Evolutionary conservation across 192 early-diverging fungal species (phyloP), one percentile per base, ranked within the genome.

Genomic region (Mortierella claussenii): DNA sequence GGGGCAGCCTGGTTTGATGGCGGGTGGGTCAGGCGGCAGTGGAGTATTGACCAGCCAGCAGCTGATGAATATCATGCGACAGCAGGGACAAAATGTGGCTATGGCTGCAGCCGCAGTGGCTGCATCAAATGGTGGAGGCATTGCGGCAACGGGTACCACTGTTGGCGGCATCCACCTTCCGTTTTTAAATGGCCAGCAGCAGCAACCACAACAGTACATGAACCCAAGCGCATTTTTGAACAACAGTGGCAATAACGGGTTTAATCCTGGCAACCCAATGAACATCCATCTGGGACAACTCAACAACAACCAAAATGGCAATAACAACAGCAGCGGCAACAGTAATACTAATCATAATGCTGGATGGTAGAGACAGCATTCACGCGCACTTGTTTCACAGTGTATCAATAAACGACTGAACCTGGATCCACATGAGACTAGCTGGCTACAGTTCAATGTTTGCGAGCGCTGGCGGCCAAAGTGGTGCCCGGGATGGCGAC

Each of bases 91-190:
- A n/a, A 40, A 24, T 21, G 28, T 34, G 12, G 45, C 43, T 24
- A 45, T 45, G 30, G 64, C 55, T 17, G 44, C 32, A 20, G 32
- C 46, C n/a, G 48, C 55, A 7, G 55, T 36, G 10, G 27, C 34
- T 4, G 46, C 36, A 27, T 27, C 34, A 4, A 40, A 36, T 30
- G 55, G 55, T 17, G 40, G 27, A 21, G 43, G 31, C 40, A 37
- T 28, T 5, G 36, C 34, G 42, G n/a, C 33, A 2, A 26, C 42
- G 0, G 17, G 52, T 6, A 55, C 60, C 11, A 71, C 59, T 13
- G 55, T 71, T 18, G 44, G 60, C 47, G 68, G 68, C 3, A 71
- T 71, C 6, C 59, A 71, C 24, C 60, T 71, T 1, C 68, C 68
- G 6, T 46, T 62, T 45, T 31, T 62, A 44, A 49, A 62, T 9